Conservation (phyloP, 2,329 filamentous ascomycete species). For the Zymoseptoria passerinii region DNA sequence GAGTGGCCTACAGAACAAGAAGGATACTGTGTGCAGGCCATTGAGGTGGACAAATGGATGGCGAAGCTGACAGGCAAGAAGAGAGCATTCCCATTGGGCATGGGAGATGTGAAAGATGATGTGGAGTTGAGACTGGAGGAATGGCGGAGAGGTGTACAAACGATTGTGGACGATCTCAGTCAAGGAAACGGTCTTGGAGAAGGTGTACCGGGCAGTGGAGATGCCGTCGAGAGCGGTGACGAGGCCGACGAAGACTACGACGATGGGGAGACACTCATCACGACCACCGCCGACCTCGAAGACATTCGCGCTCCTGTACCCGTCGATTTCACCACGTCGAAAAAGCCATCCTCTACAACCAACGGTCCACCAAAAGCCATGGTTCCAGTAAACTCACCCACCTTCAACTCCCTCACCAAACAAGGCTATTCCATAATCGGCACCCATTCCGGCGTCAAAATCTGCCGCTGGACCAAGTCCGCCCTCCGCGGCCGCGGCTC, state of each 20-base stretch:
- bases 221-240: conserved; percentile 75
- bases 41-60: conserved; percentile 90
- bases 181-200: conserved; percentile 49
- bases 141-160: conserved; percentile 68
- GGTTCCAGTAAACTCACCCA: conserved; percentile 86
- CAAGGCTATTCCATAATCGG: conserved; percentile 95
- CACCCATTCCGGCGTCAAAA: conserved; percentile 92
- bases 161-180: conserved; percentile 56
- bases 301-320: conserved; percentile 63
- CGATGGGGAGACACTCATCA: conserved; percentile 29
- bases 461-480: conserved; percentile 97
- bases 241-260: conserved; percentile 56
- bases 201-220: conserved; percentile 71
- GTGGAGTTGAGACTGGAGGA: conserved; percentile 53
- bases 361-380: conserved; percentile 65
- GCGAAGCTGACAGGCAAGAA: conserved; percentile 84
- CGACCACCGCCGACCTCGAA: conserved; percentile 59
- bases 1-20: conserved; percentile 87
- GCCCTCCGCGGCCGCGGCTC: conserved; percentile 86
- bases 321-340: conserved; percentile 73
- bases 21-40: conserved; percentile 88
- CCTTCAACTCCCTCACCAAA: conserved; percentile 81
- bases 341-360: conserved; percentile 40
- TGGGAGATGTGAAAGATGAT: conserved; percentile 72
- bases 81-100: conserved; percentile 78